Conservation (phyloP, 768 basidiomycete genomes). For the Termitomyces sp. region DNA sequence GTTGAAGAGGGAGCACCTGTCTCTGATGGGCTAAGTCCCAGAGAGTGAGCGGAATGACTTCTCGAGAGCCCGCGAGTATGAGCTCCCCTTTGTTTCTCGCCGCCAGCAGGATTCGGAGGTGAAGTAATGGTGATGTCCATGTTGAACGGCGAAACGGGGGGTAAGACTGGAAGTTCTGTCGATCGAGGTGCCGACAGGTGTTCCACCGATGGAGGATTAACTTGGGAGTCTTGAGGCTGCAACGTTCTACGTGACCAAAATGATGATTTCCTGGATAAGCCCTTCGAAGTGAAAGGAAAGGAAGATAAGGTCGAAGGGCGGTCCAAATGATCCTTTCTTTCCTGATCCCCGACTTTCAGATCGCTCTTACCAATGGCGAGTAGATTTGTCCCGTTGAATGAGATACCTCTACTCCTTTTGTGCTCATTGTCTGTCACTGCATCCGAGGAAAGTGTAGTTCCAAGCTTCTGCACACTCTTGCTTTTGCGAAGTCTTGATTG, state of each 20-base stretch:
- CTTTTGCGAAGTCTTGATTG: conserved; percentile 37
- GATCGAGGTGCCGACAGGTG: conserved; percentile 9
- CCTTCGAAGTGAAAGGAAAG: conserved; percentile 30
- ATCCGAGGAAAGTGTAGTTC: conserved; percentile 20
- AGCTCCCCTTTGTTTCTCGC: conserved; percentile 8
- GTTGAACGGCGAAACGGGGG: conserved; percentile 25
- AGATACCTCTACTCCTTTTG: conserved; percentile 50
- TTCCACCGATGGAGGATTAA: conserved; percentile 3
- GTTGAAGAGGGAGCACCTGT: background rate
- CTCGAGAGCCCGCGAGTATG: conserved; percentile 36
- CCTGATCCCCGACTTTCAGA: conserved; percentile 44
- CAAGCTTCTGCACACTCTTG: conserved; percentile 50
- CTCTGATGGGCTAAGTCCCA: conserved; percentile 9
- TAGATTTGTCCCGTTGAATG: conserved; percentile 46
- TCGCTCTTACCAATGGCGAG: conserved; percentile 32
- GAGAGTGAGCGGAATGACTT: conserved; percentile 34
- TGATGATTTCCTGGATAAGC: conserved; percentile 55
- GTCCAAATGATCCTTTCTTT: conserved; percentile 23
- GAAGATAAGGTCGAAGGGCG: conserved; percentile 4
- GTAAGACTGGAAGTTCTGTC: conserved; percentile 25
- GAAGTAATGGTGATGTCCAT: conserved; percentile 23
- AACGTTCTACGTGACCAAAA: conserved; percentile 62
- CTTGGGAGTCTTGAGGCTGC: conserved; percentile 15
- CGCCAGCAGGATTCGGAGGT: conserved; percentile 33
- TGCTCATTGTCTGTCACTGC: conserved; percentile 12